Percentiles rank a stretch among this genome's conserved stretches.
Conservation (phyloP, 108 stramenopile species). For the Epithemia pelagica region DNA sequence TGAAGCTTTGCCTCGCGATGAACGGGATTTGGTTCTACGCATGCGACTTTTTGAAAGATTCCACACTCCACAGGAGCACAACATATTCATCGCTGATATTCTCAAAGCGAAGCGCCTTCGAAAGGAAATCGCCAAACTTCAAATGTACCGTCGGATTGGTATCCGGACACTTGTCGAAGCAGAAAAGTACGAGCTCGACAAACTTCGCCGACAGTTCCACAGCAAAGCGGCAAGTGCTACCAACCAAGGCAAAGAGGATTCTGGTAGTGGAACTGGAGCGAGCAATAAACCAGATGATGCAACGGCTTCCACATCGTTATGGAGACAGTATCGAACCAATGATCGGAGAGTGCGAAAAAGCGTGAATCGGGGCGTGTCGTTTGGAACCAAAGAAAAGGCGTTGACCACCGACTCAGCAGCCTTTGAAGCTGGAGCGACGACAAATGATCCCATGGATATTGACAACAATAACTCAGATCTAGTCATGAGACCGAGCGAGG, state of each 20-base stretch:
- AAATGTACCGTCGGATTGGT: slow-evolving; percentile 86
- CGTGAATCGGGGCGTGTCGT: slow-evolving; percentile 13
- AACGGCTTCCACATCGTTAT: slow-evolving; percentile 19
- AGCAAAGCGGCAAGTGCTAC: slow-evolving; percentile 50
- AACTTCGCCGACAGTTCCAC: slow-evolving; percentile 68
- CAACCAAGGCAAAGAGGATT: slow-evolving; percentile 28
- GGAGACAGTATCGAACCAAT: slow-evolving; percentile 34
- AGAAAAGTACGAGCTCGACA: slow-evolving; percentile 82
- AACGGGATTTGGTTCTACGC: slow-evolving; percentile 82
- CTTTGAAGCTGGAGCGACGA: not conserved
- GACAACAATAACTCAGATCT: not conserved
- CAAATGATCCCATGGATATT: not conserved
- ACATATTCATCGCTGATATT: slow-evolving; percentile 72
- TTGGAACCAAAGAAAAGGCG: not conserved
- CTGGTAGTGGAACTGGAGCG: not conserved
- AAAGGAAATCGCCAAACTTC: slow-evolving; percentile 91
- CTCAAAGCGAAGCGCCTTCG: slow-evolving; percentile 77
- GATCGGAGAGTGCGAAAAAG: slow-evolving; percentile 31
- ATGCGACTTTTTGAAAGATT: slow-evolving; percentile 91
- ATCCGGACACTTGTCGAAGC: slow-evolving; percentile 74
- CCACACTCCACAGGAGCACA: slow-evolving; percentile 81
- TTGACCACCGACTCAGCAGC: not conserved
- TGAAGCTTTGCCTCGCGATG: slow-evolving; percentile 63
- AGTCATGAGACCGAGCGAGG: not conserved
- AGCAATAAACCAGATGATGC: not conserved